Evolutionary conservation across 1,139 yeast genomes (phyloP), one percentile per base, ranked within the genome.

Genomic region (Geotrichum reessii): DNA sequence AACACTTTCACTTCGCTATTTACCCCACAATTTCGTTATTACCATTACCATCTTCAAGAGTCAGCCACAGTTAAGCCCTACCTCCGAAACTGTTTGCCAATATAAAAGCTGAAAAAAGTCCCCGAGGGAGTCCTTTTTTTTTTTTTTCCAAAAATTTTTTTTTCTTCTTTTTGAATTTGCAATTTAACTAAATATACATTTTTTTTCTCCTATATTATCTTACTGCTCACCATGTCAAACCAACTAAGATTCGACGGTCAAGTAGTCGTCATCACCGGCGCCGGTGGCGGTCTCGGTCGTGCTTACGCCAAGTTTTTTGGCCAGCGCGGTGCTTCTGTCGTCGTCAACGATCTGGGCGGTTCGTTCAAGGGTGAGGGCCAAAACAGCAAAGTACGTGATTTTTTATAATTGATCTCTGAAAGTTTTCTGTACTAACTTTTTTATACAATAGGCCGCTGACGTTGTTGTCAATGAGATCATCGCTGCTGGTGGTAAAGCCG

Each of bases 231-330:
- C 48, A 40, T 28, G 47, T 28, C 42, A 24, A 44, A 25, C 46
- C 28, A 73, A 59, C 67, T 81, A 33, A 64, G 76, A 64, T 89
- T 85, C 69, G 86, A 87, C 67, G 90, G 84, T 69, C 85, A 87
- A 72, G 97, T 91, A 55, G 97, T 90, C 42, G 82, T 91, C 63
- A 85, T 93, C 72, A 93, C 98, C 60, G 99, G 98, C 52, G 95
- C 97, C 56, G 99, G 99, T 64, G 98, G 97, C 67, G 99, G 98
- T 47, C 81, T 93, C 56, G 99, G 99, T 48, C 87, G 81, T 70
- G 85, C 85, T 57, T 93, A 93, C 74, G 96, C 97, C 24, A 76
- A 89, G 47, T 92, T 86, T 67, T 92, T 81, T 74, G 98, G 96
- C 57, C 78, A 84, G 63, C 80, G 96, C 68, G 98, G 98, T 51